Percentiles rank a stretch among this genome's conserved stretches.
These are phyloP conservation scores for Fusarium sp. DNA, from an alignment of 2,329 filamentous ascomycete genomes.

Conservation along the genomic window DNA sequence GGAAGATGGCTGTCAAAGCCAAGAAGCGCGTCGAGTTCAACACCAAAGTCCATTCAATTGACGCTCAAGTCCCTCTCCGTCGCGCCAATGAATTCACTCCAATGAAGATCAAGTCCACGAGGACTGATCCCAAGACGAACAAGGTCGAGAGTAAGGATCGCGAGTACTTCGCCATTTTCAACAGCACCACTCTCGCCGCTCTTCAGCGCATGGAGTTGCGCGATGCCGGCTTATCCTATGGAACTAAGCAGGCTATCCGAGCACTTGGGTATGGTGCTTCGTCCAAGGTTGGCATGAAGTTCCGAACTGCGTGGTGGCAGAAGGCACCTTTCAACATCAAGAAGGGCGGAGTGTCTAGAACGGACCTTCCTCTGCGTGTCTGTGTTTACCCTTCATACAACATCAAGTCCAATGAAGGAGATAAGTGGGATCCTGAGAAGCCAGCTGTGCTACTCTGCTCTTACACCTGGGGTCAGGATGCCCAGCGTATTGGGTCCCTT, in stretches of 20 bases:
- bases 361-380: background rate
- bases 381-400: conserved; percentile 23
- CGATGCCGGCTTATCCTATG: background rate
- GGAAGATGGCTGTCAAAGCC: conserved; percentile 1
- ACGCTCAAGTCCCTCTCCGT: background rate
- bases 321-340: background rate
- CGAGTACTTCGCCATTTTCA: conserved; percentile 14
- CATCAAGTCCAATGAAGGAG: background rate
- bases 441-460: conserved; percentile 14
- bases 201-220: background rate
- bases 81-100: background rate
- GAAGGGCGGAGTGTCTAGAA: background rate
- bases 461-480: conserved; percentile 19
- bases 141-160: background rate
- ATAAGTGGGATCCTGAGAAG: background rate
- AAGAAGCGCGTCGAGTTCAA: background rate
- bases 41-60: background rate
- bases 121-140: background rate
- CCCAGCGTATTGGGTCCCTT: conserved; percentile 7
- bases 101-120: background rate
- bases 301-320: conserved; percentile 13
- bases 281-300: conserved; percentile 18
- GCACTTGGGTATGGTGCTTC: conserved; percentile 8
- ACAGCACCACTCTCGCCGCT: conserved; percentile 4
- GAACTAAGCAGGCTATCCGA: conserved; percentile 18